A percentile compares a stretch with the other conserved stretches of the same genome.
Evolutionary conservation across 2,329 filamentous ascomycete species (phyloP).

Genomic region (Hypoxylon sp.): DNA sequence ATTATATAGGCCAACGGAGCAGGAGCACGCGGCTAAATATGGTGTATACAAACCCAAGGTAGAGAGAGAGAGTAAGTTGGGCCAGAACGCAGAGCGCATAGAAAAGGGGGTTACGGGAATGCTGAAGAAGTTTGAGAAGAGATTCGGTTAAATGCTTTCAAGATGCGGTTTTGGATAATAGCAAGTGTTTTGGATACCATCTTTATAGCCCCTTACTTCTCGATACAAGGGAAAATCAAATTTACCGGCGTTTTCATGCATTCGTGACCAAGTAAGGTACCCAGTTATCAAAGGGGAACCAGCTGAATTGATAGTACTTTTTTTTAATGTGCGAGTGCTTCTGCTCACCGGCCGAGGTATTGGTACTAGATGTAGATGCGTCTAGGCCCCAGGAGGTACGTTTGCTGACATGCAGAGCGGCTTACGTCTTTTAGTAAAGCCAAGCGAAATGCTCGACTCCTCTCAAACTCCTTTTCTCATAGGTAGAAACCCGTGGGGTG

Average conservation of each 20-base stretch:
- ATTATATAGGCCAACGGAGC: slow-evolving; percentile 77
- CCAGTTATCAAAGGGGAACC: not conserved
- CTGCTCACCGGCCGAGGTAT: not conserved
- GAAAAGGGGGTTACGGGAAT: slow-evolving; percentile 80
- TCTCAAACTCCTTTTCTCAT: not conserved
- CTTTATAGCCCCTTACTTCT: not conserved
- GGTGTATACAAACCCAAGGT: slow-evolving; percentile 58
- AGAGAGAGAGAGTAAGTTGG: slow-evolving; percentile 67
- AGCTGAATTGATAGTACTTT: not conserved
- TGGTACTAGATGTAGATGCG: not conserved
- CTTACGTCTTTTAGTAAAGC: slow-evolving; percentile 5
- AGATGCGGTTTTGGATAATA: not conserved
- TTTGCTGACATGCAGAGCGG: slow-evolving; percentile 19
- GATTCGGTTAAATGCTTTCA: slow-evolving; percentile 65
- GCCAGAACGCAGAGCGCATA: slow-evolving; percentile 75
- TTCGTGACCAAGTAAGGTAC: not conserved
- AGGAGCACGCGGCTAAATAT: slow-evolving; percentile 65
- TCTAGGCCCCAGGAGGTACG: slow-evolving; percentile 12
- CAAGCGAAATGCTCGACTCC: not conserved
- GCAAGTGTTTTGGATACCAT: slow-evolving; percentile 9
- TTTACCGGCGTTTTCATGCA: not conserved
- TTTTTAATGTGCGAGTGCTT: slow-evolving; percentile 3
- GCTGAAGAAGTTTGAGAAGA: slow-evolving; percentile 85
- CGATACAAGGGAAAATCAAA: not conserved
- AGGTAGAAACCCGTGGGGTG: not conserved